Evolutionary conservation across 2,329 filamentous ascomycete genomes (phyloP).

Genomic region (Colletotrichum eleusines): DNA sequence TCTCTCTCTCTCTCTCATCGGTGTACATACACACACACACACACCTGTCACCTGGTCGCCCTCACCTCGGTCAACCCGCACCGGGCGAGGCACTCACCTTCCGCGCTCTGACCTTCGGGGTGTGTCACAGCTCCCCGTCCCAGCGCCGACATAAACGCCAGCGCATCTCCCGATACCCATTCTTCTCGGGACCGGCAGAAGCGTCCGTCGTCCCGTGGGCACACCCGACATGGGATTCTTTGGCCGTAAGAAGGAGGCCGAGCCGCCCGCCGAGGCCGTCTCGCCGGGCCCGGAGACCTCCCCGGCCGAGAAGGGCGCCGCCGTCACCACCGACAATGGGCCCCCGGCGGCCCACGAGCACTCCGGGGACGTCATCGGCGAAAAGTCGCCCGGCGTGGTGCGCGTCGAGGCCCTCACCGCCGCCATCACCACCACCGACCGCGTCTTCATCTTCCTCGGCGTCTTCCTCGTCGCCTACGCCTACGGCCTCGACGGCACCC

Average conservation of each 20-base stretch:
- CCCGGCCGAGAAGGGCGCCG: conserved; percentile 19
- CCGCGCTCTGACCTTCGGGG: conserved; percentile 14
- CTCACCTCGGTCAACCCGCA: conserved; percentile 8
- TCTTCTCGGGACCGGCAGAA: neutral
- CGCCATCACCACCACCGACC: conserved; percentile 64
- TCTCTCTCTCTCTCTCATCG: too few relatives aligned
- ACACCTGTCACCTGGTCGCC: neutral
- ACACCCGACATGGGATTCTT: conserved; percentile 25
- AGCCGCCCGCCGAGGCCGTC: conserved; percentile 11
- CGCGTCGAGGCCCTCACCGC: conserved; percentile 69
- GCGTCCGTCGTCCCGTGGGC: neutral
- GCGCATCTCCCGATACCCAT: neutral
- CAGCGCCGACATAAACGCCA: conserved; percentile 2
- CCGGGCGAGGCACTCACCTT: neutral
- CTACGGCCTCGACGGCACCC: conserved; percentile 70
- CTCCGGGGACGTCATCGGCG: conserved; percentile 42
- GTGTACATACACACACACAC: too few relatives aligned
- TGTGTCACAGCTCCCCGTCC: neutral
- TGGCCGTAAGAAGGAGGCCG: conserved; percentile 26
- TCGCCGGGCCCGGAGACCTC: neutral
- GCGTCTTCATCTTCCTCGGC: conserved; percentile 68
- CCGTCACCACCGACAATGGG: neutral
- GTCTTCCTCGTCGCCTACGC: conserved; percentile 74
- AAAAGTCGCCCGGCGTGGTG: conserved; percentile 65
- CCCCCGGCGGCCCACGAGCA: conserved; percentile 2